Evolutionary conservation across 495 filamentous ascomycete species (phyloP).

Genomic region (Aspergillus hancockii): DNA sequence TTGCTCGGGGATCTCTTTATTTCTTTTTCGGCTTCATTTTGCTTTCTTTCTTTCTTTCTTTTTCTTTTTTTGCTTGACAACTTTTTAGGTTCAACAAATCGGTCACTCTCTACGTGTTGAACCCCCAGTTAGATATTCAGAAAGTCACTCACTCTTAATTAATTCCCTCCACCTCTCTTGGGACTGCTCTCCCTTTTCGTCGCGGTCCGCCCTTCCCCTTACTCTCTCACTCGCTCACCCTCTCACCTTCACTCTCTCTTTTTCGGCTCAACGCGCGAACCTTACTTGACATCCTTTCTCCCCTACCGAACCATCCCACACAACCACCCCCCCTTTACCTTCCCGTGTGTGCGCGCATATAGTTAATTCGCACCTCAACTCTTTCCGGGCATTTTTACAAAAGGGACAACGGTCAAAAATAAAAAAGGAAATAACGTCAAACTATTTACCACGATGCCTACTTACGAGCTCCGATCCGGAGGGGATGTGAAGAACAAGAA

Average conservation of each 20-base stretch:
- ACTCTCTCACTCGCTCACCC: conserved; percentile 3
- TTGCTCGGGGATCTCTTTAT: conserved; percentile 19
- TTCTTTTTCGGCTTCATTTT: conserved; percentile 13
- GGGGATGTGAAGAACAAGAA: conserved; percentile 90
- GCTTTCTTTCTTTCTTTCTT: conserved; percentile 11
- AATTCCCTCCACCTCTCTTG: conserved; percentile 16
- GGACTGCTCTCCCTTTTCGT: conserved; percentile 14
- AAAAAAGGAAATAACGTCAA: neutral
- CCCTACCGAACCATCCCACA: conserved; percentile 1
- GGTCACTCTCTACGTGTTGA: conserved; percentile 5
- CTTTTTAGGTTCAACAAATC: neutral
- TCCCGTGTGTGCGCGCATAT: conserved; percentile 10
- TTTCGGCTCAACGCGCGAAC: neutral
- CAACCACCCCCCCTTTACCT: conserved; percentile 5
- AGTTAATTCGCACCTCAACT: conserved; percentile 7
- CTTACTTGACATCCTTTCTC: neutral
- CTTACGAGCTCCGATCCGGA: conserved; percentile 58
- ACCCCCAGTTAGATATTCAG: conserved; percentile 12
- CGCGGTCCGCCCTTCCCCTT: conserved; percentile 2
- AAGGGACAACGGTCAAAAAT: neutral
- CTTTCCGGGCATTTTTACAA: neutral
- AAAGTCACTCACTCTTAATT: conserved; percentile 10
- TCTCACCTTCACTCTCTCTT: neutral
- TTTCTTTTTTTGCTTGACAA: neutral
- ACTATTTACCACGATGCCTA: conserved; percentile 40